Evolutionary conservation across 2,329 filamentous ascomycete species (phyloP).

Genomic region (Fusarium sterilihyphosum): DNA sequence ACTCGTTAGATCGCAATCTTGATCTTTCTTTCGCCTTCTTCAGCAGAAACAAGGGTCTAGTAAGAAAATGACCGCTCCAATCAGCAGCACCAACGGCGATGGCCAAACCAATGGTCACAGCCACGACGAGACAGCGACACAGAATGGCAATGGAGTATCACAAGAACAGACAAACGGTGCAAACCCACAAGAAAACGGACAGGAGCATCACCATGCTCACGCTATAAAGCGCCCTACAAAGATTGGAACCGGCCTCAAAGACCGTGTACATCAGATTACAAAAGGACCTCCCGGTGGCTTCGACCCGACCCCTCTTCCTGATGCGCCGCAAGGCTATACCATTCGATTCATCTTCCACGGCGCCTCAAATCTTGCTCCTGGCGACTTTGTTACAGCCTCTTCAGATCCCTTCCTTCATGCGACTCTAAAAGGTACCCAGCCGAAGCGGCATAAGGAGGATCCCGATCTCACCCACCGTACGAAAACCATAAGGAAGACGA

Average conservation of each 20-base stretch:
- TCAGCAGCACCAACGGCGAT: conserved; percentile 11
- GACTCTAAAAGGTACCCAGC: conserved; percentile 76
- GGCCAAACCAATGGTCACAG: conserved; percentile 21
- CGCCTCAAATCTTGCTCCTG: conserved; percentile 82
- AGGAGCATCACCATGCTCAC: conserved; percentile 19
- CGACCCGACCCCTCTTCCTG: conserved; percentile 80
- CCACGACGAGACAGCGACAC: not conserved
- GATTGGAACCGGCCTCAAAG: conserved; percentile 37
- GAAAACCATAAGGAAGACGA: conserved; percentile 75
- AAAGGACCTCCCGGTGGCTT: conserved; percentile 76
- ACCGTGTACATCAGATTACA: conserved; percentile 40
- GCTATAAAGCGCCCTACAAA: conserved; percentile 10
- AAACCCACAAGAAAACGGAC: not conserved
- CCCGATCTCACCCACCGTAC: conserved; percentile 79
- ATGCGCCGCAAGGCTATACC: conserved; percentile 81
- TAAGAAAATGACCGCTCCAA: conserved; percentile 28
- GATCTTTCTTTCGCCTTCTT: conserved; percentile 2
- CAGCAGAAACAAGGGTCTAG: conserved; percentile 1
- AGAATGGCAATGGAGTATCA: conserved; percentile 6
- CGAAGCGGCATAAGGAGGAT: conserved; percentile 85
- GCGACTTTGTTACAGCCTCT: conserved; percentile 79
- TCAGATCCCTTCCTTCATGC: conserved; percentile 87
- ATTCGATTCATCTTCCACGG: conserved; percentile 85
- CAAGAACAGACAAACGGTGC: conserved; percentile 5
- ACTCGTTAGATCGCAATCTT: not conserved